phyloP scores from a whole-genome alignment of 495 filamentous ascomycete species.

The Penicillium coprophilum region DNA sequence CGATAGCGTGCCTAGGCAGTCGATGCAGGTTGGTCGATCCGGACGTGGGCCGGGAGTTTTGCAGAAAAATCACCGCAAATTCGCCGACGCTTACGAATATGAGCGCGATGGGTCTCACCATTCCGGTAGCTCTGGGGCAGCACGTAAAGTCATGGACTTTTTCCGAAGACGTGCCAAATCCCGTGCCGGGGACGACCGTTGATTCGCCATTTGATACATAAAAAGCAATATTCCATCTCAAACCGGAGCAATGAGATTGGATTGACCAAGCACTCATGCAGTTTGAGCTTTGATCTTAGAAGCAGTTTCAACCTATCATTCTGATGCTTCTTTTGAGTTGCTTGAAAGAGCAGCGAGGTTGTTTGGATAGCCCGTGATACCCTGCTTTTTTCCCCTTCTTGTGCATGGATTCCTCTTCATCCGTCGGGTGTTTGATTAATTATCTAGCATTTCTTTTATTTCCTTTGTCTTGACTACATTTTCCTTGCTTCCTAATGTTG shows the following conservation, averaged over 20 bases:
- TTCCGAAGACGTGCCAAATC: slow-evolving; percentile 86
- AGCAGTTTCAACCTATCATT: slow-evolving; percentile 26
- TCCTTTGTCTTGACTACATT: slow-evolving; percentile 40
- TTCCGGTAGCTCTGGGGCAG: slow-evolving; percentile 79
- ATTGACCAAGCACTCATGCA: slow-evolving; percentile 18
- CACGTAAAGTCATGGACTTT: slow-evolving; percentile 95
- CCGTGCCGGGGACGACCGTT: slow-evolving; percentile 59
- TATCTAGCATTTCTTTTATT: slow-evolving; percentile 39
- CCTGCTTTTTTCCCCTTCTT: slow-evolving; percentile 43
- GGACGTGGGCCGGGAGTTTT: slow-evolving; percentile 56
- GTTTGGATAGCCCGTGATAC: slow-evolving; percentile 51
- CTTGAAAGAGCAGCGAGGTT: slow-evolving; percentile 40
- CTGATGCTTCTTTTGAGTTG: slow-evolving; percentile 23
- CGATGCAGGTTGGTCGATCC: slow-evolving; percentile 45
- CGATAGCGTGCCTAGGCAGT: slow-evolving; percentile 43
- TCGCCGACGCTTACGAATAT: slow-evolving; percentile 86
- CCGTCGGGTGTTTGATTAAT: slow-evolving; percentile 30
- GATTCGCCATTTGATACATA: slow-evolving; percentile 15
- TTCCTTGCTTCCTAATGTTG: slow-evolving; percentile 35
- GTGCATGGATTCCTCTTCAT: slow-evolving; percentile 40
- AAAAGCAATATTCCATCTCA: slow-evolving; percentile 14
- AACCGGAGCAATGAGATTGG: slow-evolving; percentile 16
- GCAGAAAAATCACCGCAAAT: slow-evolving; percentile 81
- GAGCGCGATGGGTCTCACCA: slow-evolving; percentile 64
- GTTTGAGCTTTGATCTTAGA: slow-evolving; percentile 23